phyloP scores from a whole-genome alignment of 73 alveolate genomes.

The Tetrahymena borealis region DNA sequence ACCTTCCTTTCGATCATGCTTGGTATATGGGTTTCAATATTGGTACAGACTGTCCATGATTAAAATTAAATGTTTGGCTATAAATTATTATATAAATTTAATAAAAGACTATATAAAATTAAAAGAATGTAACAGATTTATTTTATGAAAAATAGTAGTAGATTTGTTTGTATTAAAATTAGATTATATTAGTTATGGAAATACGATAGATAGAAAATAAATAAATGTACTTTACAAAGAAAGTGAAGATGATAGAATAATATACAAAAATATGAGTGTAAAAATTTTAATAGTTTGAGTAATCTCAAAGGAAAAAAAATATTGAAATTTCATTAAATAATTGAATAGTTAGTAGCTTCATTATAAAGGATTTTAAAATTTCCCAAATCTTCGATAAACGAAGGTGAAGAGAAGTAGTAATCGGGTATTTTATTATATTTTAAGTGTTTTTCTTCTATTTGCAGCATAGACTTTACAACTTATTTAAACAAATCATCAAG shows the following conservation, averaged over 20 bases:
- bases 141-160: neutral
- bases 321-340: neutral
- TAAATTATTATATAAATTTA: too few relatives aligned
- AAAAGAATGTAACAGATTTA: neutral
- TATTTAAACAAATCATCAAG: neutral
- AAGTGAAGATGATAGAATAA: neutral
- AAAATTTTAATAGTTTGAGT: neutral
- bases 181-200: too few relatives aligned
- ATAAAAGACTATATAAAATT: neutral
- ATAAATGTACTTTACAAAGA: too few relatives aligned
- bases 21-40: neutral
- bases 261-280: neutral
- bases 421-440: neutral
- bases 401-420: neutral
- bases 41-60: neutral
- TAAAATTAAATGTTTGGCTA: neutral
- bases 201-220: too few relatives aligned
- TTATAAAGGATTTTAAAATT: neutral
- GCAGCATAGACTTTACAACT: neutral
- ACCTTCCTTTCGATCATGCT: neutral
- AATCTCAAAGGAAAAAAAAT: neutral
- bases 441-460: neutral
- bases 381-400: neutral
- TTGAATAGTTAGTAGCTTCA: neutral
- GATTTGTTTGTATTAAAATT: too few relatives aligned